A percentile compares a stretch with the other conserved stretches of the same genome.
Evolutionary conservation across 768 basidiomycete genomes (phyloP).

Genomic region (Trametes cubensis): DNA sequence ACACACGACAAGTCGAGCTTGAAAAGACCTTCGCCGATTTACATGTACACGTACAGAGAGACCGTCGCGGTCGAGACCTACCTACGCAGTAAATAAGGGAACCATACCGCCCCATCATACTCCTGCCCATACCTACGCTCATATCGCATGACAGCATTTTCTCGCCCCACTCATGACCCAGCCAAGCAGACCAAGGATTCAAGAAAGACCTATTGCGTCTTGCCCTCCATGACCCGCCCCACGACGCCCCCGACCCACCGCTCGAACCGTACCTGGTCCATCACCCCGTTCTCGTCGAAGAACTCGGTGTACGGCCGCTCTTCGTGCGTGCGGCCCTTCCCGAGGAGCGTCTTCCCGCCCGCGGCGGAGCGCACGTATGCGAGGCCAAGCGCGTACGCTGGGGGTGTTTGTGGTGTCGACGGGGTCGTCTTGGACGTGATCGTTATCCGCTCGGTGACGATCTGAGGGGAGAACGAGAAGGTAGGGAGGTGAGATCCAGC

Average conservation of each 20-base stretch:
- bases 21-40: neutral
- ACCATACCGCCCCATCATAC: neutral
- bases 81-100: neutral
- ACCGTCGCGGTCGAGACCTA: neutral
- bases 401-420: slow-evolving; percentile 52
- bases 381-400: slow-evolving; percentile 67
- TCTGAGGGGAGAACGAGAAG: slow-evolving; percentile 48
- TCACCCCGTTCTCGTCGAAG: slow-evolving; percentile 78
- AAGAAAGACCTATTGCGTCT: slow-evolving; percentile 36
- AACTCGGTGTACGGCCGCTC: slow-evolving; percentile 67
- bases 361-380: slow-evolving; percentile 80
- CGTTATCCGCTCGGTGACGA: slow-evolving; percentile 88
- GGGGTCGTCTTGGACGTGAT: slow-evolving; percentile 72
- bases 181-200: too few relatives aligned
- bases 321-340: slow-evolving; percentile 63
- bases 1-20: too few relatives aligned
- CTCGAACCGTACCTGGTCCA: slow-evolving; percentile 78
- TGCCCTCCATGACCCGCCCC: slow-evolving; percentile 72
- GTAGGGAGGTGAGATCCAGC: neutral
- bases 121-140: neutral
- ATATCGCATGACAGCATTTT: slow-evolving; percentile 1
- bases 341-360: slow-evolving; percentile 83
- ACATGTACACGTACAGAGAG: slow-evolving; percentile 11
- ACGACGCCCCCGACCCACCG: slow-evolving; percentile 78
- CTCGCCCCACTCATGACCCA: neutral